Base-by-base conservation (phyloP, 1,284 basidiomycete genomes). In the Cystobasidium pallidum region DNA sequence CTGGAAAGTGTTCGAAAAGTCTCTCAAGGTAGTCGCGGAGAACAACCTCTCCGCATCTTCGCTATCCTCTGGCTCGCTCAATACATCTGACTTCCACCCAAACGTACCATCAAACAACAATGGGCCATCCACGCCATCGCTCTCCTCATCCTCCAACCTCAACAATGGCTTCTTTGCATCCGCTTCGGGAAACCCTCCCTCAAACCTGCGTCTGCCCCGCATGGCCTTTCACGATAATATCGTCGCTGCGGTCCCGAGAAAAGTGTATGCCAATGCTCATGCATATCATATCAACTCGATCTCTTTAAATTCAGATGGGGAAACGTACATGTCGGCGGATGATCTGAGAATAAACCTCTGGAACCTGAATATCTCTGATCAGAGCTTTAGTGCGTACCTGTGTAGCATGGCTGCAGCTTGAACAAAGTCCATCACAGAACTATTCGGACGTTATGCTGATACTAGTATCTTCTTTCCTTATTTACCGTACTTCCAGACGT, bases 231-330 rank as follows among this genome's bases (percentile, higher is more conserved):
- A 97, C 82, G 96, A 99, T 82, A 94, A 94, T 78, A 98, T 99
- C 81, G 94, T 98, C 74, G 96, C 96, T 41, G 96, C 96, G 61
- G 94, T 99, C 7, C 96, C 96, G 24, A 88, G 96, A 75, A 99
- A 99, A 83, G 94, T 99, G 66, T 99, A 98, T 83, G 92, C 95
- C 73, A 99, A 99, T 81, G 96, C 96, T 0, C 96, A 99, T 80
- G 95, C 96, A 36, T 99, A 99, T 83, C 96, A 99, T 83, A 98
- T 99, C 86, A 97, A 99, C 83, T 98, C 94, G 75, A 97, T 99
- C 81, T 95, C 92, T 55, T 93, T 99, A 82, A 99, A 99, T 83
- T 97, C 94, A 73, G 96, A 99, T 82, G 94, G 96, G 78, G 96
- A 99, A 85, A 99, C 96, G 1, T 99, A 96, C 83, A 94, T 99